phyloP scores from a whole-genome alignment of 2,329 filamentous ascomycete genomes.

The Apiospora marii region DNA sequence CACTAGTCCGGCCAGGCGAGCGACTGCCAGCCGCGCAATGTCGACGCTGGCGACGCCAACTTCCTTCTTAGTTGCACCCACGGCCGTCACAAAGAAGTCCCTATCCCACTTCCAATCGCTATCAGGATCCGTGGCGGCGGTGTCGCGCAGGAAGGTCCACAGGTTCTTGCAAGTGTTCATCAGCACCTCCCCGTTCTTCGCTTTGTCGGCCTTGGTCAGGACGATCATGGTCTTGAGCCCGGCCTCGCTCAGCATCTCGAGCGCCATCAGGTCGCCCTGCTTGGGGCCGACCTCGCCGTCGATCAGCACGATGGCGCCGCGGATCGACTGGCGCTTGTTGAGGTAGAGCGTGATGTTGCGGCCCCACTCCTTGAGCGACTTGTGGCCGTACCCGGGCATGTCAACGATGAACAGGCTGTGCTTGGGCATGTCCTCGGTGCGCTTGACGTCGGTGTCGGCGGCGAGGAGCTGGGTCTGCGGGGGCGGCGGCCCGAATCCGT shows the following conservation, averaged over 20 bases:
- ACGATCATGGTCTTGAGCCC: slow-evolving; percentile 57
- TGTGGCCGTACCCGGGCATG: slow-evolving; percentile 59
- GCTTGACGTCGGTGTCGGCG: slow-evolving; percentile 33
- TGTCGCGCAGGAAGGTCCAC: slow-evolving; percentile 37
- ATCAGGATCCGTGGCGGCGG: slow-evolving; percentile 32
- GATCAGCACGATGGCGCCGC: slow-evolving; percentile 61
- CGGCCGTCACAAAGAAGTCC: slow-evolving; percentile 42
- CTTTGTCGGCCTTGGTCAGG: slow-evolving; percentile 66
- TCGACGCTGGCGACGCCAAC: slow-evolving; percentile 35
- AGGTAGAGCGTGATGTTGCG: slow-evolving; percentile 60
- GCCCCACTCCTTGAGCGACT: slow-evolving; percentile 59
- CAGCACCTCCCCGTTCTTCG: slow-evolving; percentile 38
- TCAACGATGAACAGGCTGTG: slow-evolving; percentile 60
- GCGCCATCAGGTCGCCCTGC: slow-evolving; percentile 54
- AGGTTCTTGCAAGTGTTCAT: slow-evolving; percentile 38
- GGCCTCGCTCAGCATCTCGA: slow-evolving; percentile 55
- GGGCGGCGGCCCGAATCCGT: slow-evolving; percentile 56
- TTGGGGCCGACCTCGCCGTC: slow-evolving; percentile 61
- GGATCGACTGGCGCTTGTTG: slow-evolving; percentile 52
- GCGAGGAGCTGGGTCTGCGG: slow-evolving; percentile 36
- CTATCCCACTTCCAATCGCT: slow-evolving; percentile 40
- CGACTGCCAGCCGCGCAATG: slow-evolving; percentile 40
- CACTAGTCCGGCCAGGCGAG: slow-evolving; percentile 40
- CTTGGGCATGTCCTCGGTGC: slow-evolving; percentile 49
- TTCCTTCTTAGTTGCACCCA: slow-evolving; percentile 36